These are phyloP conservation scores for Colletotrichum sp. DNA, from an alignment of 2,329 filamentous ascomycete species.

Conservation along the genomic window DNA sequence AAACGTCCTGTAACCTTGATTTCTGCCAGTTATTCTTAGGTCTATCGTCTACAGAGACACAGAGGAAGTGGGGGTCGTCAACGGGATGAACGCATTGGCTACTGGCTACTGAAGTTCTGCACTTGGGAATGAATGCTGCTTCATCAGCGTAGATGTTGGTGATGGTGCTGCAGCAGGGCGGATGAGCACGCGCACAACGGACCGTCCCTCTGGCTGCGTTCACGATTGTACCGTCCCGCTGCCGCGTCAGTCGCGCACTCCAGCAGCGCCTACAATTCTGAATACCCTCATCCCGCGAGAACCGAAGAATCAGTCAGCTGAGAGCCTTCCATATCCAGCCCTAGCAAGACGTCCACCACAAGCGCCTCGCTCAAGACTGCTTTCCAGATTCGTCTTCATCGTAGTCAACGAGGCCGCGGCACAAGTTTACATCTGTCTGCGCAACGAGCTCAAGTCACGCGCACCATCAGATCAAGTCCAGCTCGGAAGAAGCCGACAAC, in stretches of 20 bases:
- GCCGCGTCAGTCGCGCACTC: not conserved
- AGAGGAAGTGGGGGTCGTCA: not conserved
- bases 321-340: not conserved
- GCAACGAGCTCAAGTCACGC: not conserved
- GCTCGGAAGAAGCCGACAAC: not conserved
- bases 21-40: not conserved
- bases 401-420: not conserved
- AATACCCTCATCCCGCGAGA: not conserved
- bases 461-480: not conserved
- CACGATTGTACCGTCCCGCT: not conserved
- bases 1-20: not conserved
- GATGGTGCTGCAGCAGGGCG: not conserved
- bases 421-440: not conserved
- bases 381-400: not conserved
- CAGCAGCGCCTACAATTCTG: not conserved
- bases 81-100: not conserved
- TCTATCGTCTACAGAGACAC: not conserved
- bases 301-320: not conserved
- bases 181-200: not conserved
- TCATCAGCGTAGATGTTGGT: not conserved
- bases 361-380: not conserved
- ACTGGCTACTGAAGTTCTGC: not conserved
- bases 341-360: fast-evolving
- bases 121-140: not conserved
- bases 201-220: not conserved